Evolutionary conservation across 108 stramenopile species (phyloP).

Genomic region (Seminavis robusta): DNA sequence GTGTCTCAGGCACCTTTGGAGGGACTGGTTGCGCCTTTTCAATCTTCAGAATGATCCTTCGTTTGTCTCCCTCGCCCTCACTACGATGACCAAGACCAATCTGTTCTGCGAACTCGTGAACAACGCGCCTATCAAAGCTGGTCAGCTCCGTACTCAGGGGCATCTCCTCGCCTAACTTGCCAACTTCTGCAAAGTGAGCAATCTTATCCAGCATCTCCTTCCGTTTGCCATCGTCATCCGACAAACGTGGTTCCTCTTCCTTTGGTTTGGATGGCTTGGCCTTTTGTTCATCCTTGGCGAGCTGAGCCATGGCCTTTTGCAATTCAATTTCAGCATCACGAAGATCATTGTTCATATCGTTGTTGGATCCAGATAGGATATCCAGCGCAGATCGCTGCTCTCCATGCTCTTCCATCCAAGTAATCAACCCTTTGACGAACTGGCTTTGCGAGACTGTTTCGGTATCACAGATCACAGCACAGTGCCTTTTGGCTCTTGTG

Average conservation of each 20-base stretch:
- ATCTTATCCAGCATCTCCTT: conserved; percentile 49
- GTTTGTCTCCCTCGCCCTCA: conserved; percentile 45
- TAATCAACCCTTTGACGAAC: conserved; percentile 64
- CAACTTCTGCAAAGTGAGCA: conserved; percentile 35
- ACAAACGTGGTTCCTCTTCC: background rate
- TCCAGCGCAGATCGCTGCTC: conserved; percentile 72
- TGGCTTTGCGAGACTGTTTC: conserved; percentile 76
- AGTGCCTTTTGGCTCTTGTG: conserved; percentile 90
- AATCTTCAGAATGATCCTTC: conserved; percentile 36
- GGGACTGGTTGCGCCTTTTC: conserved; percentile 11
- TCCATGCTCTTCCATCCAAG: conserved; percentile 80
- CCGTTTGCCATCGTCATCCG: conserved; percentile 16
- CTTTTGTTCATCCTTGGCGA: conserved; percentile 11
- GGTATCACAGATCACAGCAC: conserved; percentile 72
- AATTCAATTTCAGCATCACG: conserved; percentile 28
- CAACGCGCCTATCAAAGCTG: conserved; percentile 42
- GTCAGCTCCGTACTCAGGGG: conserved; percentile 32
- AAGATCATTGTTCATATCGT: conserved; percentile 24
- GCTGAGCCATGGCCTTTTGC: no score
- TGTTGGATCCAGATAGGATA: conserved; percentile 11
- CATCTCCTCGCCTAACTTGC: conserved; percentile 45
- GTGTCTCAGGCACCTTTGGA: background rate
- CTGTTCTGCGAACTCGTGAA: conserved; percentile 58
- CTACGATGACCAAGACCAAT: conserved; percentile 52
- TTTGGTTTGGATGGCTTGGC: background rate